Evolutionary conservation across 768 basidiomycete species (phyloP), one percentile per base, ranked within the genome.

Genomic region (Tylopilus felleus): DNA sequence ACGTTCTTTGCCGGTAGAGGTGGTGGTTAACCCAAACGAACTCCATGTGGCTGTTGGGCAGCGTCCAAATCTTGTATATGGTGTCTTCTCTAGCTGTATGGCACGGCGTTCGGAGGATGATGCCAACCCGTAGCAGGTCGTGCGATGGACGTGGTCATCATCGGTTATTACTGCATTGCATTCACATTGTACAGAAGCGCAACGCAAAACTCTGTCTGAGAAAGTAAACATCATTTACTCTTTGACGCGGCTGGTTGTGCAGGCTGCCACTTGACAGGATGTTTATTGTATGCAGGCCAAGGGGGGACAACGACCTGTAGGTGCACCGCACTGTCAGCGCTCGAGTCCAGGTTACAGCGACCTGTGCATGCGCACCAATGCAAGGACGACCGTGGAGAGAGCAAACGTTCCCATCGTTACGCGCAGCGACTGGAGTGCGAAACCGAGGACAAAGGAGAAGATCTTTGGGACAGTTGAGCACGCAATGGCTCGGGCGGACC

Each of bases 231-330:
- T 65, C 55, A 63, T 52, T 63, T 60, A 4, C 48, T 62, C 52
- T 67, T 64, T 25, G 67, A 53, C 53, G 57, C 10, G 10, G 29
- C 19, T 2, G 63, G 53, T n/a, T 65, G 65, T 43, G 60, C n/a
- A 16, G 63, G 27, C 40, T 58, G 56, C 65, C 66, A 66, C 40
- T 65, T 47, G 47, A 66, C 55, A 4, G 65, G 55, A 33, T 65
- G 52, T 19, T 41, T 41, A 25, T 66, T 68, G 36, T 56, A 66
- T 68, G 80, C 71, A 0, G 83, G 79, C 89, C 89, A 91, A 9
- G 84, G 83, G 0, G 88, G 89, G 5, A 90, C 55, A 13, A 83
- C 73, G 44, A 76, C 67, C 88, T 90, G 7, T 5, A 19, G 14
- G 12, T 8, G 28, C 42, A 23, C 19, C 27, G 2, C 21, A 40